Evolutionary conservation across 768 basidiomycete genomes (phyloP).

Genomic region (Suillus alpinus): DNA sequence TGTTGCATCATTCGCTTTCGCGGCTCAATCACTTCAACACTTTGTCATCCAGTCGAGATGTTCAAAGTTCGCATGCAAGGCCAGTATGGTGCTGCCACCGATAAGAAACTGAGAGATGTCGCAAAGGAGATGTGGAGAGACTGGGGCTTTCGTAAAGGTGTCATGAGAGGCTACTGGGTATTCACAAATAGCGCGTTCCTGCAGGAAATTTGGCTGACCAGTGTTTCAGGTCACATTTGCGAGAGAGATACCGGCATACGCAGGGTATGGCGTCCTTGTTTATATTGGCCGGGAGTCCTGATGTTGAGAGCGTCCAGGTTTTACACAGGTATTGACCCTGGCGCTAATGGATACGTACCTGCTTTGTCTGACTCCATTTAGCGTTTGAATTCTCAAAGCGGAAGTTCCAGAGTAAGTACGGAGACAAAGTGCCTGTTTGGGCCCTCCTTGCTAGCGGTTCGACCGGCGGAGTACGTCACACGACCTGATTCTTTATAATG

Average conservation of each 20-base stretch:
- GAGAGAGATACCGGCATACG: conserved; percentile 95
- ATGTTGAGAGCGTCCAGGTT: conserved; percentile 43
- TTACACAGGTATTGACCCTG: conserved; percentile 49
- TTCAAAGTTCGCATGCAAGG: conserved; percentile 99
- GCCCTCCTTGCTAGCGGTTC: conserved; percentile 80
- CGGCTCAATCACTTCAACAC: not conserved
- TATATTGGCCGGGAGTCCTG: not conserved
- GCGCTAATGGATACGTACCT: not conserved
- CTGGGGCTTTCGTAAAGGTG: conserved; percentile 82
- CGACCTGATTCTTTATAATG: conserved; percentile 2
- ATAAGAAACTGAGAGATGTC: conserved; percentile 73
- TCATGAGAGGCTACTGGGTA: conserved; percentile 99
- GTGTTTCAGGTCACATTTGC: conserved; percentile 73
- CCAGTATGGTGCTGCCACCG: conserved; percentile 79
- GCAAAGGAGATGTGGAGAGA: conserved; percentile 81
- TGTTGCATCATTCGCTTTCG: conserved; percentile 9
- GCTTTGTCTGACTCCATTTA: conserved; percentile 15
- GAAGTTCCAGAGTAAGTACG: conserved; percentile 61
- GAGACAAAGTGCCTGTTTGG: conserved; percentile 76
- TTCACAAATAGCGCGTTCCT: not conserved
- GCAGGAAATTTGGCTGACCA: not conserved
- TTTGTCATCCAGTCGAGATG: conserved; percentile 74
- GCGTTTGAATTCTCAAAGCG: conserved; percentile 92
- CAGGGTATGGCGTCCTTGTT: conserved; percentile 45
- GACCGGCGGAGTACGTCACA: conserved; percentile 67